Evolutionary conservation across 306 rosid species (phyloP).

Genomic region (Gastrolobium bilobum): DNA sequence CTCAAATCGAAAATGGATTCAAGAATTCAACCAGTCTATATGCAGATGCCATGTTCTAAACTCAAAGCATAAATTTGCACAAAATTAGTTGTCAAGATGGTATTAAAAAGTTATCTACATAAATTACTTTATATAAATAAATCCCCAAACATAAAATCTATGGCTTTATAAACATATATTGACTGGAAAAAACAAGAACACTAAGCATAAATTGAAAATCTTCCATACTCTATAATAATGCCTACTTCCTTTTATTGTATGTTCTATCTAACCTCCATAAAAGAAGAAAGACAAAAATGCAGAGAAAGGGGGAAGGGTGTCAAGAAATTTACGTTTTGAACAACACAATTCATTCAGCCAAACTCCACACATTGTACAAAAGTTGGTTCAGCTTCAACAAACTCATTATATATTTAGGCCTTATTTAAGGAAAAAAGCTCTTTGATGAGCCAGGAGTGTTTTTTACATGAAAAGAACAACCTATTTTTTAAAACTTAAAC

Average conservation of each 20-base stretch:
- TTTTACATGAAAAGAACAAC: not conserved
- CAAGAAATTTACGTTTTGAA: not conserved
- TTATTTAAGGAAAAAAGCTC: not conserved
- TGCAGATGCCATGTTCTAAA: slow-evolving; percentile 3
- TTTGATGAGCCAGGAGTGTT: slow-evolving; percentile 2
- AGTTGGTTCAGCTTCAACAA: slow-evolving; percentile 5
- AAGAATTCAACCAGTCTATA: slow-evolving; percentile 24
- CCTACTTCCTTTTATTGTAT: not conserved
- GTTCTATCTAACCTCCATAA: not conserved
- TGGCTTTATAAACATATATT: not conserved
- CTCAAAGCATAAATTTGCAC: slow-evolving; percentile 5
- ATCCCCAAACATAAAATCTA: slow-evolving; percentile 4
- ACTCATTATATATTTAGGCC: not conserved
- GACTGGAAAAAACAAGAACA: not conserved
- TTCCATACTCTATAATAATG: slow-evolving; percentile 5
- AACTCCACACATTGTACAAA: not conserved
- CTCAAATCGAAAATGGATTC: not conserved
- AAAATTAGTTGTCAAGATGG: slow-evolving; percentile 3
- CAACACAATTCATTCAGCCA: not conserved
- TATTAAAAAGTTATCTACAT: not conserved
- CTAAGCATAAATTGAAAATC: not conserved
- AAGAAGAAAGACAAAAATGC: not conserved
- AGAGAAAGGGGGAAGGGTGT: not conserved
- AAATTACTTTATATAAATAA: not conserved
- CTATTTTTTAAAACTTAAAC: not conserved